Evolutionary conservation across 768 basidiomycete genomes (phyloP).

Genomic region (Mycena belliarum): DNA sequence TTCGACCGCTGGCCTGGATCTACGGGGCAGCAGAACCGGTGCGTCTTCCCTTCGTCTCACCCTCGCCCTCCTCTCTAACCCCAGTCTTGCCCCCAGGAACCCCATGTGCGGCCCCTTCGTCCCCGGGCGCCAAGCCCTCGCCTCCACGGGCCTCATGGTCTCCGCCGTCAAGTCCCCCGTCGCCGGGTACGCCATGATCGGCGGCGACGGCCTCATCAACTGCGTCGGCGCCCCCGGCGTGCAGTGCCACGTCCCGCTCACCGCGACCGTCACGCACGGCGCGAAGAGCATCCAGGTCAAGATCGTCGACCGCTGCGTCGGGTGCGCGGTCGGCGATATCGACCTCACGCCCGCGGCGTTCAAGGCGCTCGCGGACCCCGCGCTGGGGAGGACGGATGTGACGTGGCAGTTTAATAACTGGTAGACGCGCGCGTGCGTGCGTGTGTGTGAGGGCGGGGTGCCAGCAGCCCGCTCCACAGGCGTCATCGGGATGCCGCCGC

Average conservation of each 20-base stretch:
- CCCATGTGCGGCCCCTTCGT: constrained; percentile 34
- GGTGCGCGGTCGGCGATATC: constrained; percentile 36
- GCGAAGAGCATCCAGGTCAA: constrained; percentile 39
- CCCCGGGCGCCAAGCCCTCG: constrained; percentile 26
- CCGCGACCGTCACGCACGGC: constrained; percentile 29
- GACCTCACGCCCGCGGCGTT: constrained; percentile 33
- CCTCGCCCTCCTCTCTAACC: background rate
- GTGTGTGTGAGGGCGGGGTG: constrained; percentile 5
- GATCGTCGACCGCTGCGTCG: constrained; percentile 53
- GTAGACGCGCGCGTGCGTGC: constrained; percentile 6
- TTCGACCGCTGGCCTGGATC: constrained; percentile 29
- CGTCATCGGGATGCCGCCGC: background rate
- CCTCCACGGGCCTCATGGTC: constrained; percentile 22
- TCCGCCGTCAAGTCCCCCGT: constrained; percentile 23
- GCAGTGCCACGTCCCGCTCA: constrained; percentile 22
- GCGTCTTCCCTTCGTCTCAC: background rate
- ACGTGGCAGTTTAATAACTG: constrained; percentile 41
- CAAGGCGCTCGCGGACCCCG: constrained; percentile 27
- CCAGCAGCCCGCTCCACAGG: background rate
- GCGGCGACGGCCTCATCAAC: constrained; percentile 31
- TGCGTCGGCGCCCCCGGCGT: constrained; percentile 1
- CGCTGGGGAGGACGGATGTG: constrained; percentile 30
- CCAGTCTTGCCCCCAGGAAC: constrained; percentile 19
- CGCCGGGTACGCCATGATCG: constrained; percentile 23
- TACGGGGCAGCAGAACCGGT: constrained; percentile 27